phyloP scores from a whole-genome alignment of 306 rosid genomes.

The Senna siamea region DNA sequence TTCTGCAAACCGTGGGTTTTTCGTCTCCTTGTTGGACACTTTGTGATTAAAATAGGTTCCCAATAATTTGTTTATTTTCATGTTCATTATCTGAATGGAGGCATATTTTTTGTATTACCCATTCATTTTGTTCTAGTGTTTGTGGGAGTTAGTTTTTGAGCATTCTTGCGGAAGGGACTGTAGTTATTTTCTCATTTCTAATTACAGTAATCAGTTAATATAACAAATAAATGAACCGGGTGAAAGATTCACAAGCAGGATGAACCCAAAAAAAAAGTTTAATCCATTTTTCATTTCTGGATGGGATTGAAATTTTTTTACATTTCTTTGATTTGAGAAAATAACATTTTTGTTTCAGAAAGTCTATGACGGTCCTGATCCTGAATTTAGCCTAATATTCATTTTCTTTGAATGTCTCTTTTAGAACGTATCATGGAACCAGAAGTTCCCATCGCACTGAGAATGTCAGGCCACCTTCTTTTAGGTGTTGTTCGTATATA shows the following conservation, averaged over 20 bases:
- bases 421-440: conserved; percentile 86
- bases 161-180: no score
- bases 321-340: neutral
- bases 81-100: neutral
- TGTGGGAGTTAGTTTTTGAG: neutral
- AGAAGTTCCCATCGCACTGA: conserved; percentile 82
- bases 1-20: no score
- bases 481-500: conserved; percentile 88
- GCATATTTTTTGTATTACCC: neutral
- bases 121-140: neutral
- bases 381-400: neutral
- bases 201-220: no score
- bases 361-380: neutral
- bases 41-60: no score
- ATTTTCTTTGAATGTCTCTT: conserved; percentile 25
- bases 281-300: no score
- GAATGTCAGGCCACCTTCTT: conserved; percentile 87
- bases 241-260: no score
- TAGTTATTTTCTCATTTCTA: no score
- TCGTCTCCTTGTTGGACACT: no score
- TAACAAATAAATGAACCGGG: no score
- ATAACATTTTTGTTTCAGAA: neutral
- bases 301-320: neutral
- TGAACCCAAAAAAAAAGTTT: no score
- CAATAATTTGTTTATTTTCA: no score